Base-by-base conservation (phyloP, 139 green algal genomes). In the Gonium pectorale region DNA sequence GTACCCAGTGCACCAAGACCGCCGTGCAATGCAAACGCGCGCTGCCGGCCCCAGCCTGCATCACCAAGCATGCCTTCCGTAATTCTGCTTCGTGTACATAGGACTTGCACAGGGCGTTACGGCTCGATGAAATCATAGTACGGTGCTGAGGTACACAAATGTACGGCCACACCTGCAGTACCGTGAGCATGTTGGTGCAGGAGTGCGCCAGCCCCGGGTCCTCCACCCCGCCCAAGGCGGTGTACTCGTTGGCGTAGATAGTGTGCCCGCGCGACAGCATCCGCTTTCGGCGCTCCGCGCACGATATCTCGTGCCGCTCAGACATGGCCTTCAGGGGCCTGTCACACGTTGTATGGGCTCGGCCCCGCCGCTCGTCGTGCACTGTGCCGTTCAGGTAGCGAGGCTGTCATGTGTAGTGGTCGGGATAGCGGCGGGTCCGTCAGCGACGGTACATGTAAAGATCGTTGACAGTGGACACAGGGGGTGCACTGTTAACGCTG, bases 181-280 rank as follows among this genome's bases (percentile, higher is more conserved):
- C 56, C 19, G 71, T 82, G 8, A 83, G 9, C 69, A 82, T 81
- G 59, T 77, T 71, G 24, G 22, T 26, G 46, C 81, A 87, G 17
- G 78, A 40, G n/a, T 82, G 62, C 33, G 78, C 69, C 29, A 54
- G 29, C 3, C 11, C 2, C 0, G 70, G 60, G 35, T 82, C 46
- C 27, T 2, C 19, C 21, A 31, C 0, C 7, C 70, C 81, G 4
- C 81, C 81, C 26, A 79, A 4, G 15, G 63, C 56, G 26, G 81
- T 87, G 71, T 87, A 87, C 71, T 87, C 81, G 33, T 81, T 69
- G 38, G 52, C 70, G 35, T 87, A 87, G 19, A 87, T 77, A 31
- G 67, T 79, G 69, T 46, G 81, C 33, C 81, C n/a, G 4, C 67
- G 51, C 3, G 29, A 24, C 26, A 71, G 67, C 56, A 86, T 46